These are phyloP conservation scores for Ophiocordyceps sinensis DNA, from an alignment of 2,329 filamentous ascomycete genomes.

Conservation along the genomic window DNA sequence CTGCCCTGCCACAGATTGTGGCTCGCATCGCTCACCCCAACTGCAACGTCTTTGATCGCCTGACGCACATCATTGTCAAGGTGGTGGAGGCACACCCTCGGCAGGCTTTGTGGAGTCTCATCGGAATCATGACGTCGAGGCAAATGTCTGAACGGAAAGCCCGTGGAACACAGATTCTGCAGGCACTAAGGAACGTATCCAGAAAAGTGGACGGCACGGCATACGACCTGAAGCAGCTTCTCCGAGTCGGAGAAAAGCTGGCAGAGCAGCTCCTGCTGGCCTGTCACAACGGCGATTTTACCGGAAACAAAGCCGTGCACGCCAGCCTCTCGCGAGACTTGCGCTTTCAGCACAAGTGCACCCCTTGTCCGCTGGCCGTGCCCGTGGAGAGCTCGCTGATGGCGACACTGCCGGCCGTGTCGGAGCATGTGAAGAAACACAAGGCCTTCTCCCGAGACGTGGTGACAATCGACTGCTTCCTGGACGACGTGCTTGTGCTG, in stretches of 20 bases:
- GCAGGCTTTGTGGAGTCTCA: slow-evolving; percentile 81
- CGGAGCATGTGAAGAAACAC: slow-evolving; percentile 62
- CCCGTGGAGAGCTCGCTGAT: slow-evolving; percentile 77
- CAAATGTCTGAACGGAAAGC: slow-evolving; percentile 50
- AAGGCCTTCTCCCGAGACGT: slow-evolving; percentile 78
- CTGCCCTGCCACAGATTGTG: slow-evolving; percentile 78
- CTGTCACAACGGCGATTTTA: slow-evolving; percentile 65
- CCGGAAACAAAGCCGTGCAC: slow-evolving; percentile 46
- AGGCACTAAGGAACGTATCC: slow-evolving; percentile 28
- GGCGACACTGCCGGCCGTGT: slow-evolving; percentile 60
- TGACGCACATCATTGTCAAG: slow-evolving; percentile 69
- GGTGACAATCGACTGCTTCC: slow-evolving; percentile 66
- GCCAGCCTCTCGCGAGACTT: slow-evolving; percentile 69
- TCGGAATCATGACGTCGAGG: slow-evolving; percentile 73
- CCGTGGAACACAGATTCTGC: slow-evolving; percentile 37
- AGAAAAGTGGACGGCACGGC: slow-evolving; percentile 36
- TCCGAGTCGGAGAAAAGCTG: slow-evolving; percentile 67
- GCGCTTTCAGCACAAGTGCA: slow-evolving; percentile 69
- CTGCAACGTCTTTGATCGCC: slow-evolving; percentile 56
- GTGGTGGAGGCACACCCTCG: slow-evolving; percentile 80
- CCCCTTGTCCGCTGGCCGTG: slow-evolving; percentile 75
- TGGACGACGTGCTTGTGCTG: slow-evolving; percentile 79
- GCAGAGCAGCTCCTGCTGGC: slow-evolving; percentile 68
- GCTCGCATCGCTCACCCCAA: slow-evolving; percentile 90
- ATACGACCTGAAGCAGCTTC: slow-evolving; percentile 53